These are phyloP conservation scores for Salix udensis DNA, from an alignment of 345 rosid species.

Conservation along the genomic window DNA sequence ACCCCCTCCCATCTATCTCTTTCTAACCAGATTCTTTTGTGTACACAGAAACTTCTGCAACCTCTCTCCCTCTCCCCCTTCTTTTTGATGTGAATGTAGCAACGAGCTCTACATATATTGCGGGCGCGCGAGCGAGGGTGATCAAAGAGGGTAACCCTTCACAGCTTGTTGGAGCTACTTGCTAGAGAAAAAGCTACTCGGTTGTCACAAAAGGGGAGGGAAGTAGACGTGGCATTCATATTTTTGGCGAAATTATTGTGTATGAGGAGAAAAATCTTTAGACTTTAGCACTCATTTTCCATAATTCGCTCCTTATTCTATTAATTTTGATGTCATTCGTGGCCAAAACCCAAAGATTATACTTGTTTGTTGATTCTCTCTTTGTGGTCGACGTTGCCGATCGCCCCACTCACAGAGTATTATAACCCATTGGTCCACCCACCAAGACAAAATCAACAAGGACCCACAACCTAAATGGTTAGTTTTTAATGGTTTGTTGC, in stretches of 20 bases:
- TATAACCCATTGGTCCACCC: not conserved
- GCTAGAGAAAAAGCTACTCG: conserved; percentile 65
- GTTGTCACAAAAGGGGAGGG: conserved; percentile 30
- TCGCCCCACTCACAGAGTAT: conserved; percentile 17
- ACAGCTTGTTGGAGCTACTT: conserved; percentile 37
- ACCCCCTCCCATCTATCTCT: conserved; percentile 11
- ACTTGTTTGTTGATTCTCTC: not conserved
- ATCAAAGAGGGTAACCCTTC: conserved; percentile 44
- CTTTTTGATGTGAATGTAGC: not conserved
- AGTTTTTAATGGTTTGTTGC: not conserved
- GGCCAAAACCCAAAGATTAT: not conserved
- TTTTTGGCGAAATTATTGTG: not conserved
- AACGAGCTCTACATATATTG: not conserved
- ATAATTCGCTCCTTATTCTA: not conserved
- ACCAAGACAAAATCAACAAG: not conserved
- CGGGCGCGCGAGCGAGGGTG: not conserved
- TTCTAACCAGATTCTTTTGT: not conserved
- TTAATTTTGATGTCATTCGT: not conserved
- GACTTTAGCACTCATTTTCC: not conserved
- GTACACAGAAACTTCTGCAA: not conserved
- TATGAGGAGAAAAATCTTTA: not conserved
- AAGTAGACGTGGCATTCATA: conserved; percentile 20
- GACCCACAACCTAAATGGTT: not conserved
- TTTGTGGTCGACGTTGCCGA: conserved; percentile 19
- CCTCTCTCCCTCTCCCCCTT: not conserved